Evolutionary conservation across 202 grass and related monocot species (phyloP).

Genomic region (Schoenoplectus tabernaemontani): DNA sequence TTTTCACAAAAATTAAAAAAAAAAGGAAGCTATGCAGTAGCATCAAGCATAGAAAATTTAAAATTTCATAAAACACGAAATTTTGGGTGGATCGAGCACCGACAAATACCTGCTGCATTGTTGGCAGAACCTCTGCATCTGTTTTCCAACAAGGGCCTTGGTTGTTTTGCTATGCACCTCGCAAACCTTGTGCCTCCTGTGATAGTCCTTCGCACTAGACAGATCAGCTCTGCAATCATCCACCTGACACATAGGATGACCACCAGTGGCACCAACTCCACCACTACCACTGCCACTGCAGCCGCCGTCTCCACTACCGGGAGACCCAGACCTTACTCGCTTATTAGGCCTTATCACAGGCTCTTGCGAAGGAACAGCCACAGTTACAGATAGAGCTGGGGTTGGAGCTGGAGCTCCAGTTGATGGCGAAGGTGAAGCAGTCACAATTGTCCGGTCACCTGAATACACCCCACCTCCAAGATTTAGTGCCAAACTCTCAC

Average conservation of each 20-base stretch:
- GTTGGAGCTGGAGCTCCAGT: neutral
- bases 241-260: conserved; percentile 93
- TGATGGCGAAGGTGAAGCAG: conserved; percentile 30
- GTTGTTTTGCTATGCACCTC: conserved; percentile 83
- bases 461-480: conserved; percentile 38
- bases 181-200: conserved; percentile 92
- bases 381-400: conserved; percentile 22
- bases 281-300: no score
- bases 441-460: conserved; percentile 24
- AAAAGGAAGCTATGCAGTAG: neutral
- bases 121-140: conserved; percentile 97
- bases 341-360: conserved; percentile 43
- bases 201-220: conserved; percentile 79
- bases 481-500: conserved; percentile 44
- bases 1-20: no score
- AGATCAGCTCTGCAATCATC: conserved; percentile 89
- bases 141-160: conserved; percentile 71
- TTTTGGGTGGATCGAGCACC: neutral
- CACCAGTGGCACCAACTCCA: conserved; percentile 20
- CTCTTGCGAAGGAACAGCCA: conserved; percentile 25
- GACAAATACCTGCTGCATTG: conserved; percentile 94
- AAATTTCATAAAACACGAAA: neutral
- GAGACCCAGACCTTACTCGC: conserved; percentile 73
- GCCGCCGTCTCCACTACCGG: conserved; percentile 33
- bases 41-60: neutral